Base-by-base conservation (phyloP, 805 yeast species). In the Starmerella bombi region DNA sequence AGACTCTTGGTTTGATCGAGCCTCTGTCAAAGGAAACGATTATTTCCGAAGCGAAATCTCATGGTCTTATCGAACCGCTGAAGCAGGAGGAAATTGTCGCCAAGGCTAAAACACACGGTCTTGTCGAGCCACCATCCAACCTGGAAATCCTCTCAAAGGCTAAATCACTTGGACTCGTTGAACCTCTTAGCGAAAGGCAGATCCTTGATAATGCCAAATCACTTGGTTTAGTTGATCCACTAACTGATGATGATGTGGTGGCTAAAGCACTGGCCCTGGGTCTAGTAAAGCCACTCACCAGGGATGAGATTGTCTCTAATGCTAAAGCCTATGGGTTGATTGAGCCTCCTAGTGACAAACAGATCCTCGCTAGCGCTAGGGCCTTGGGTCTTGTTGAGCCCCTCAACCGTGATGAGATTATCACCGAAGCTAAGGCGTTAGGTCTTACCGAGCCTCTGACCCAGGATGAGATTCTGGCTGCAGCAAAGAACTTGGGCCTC, bases 401-500 rank as follows among this genome's bases (percentile, higher is more conserved):
- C 17, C 32, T 37, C 9, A 15, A 25, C 20, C 39, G 37, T 9
- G 28, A 17, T 3, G 48, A 44, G 5, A 19, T 53, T 16, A 22
- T 16, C 5, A 41, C 18, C n/a, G 25, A 38, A n/a, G 60, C 59
- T 5, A 27, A 32, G 19, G 32, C 25, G 8, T 40, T 41, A 4
- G 60, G 60, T 12, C 46, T 59, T 25, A 50, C 46, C 7, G 50
- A 46, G 14, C 45, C 51, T 2, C 38, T 38, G 12, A 33, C 31
- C 3, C 44, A 44, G 3, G 38, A 36, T 2, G 44, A 49, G 29
- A 36, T 49, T 16, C 12, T 77, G 29, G 91, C 81, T 58, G 71
- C 72, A 6, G 85, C 80, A 35, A 80, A 72, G 55, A 88, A 83
- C 1, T 64, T 80, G 48, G 69, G 72, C 51, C 61, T 84, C 38